Evolutionary conservation across 495 filamentous ascomycete species (phyloP).

Genomic region (Penicillium tannophilum): DNA sequence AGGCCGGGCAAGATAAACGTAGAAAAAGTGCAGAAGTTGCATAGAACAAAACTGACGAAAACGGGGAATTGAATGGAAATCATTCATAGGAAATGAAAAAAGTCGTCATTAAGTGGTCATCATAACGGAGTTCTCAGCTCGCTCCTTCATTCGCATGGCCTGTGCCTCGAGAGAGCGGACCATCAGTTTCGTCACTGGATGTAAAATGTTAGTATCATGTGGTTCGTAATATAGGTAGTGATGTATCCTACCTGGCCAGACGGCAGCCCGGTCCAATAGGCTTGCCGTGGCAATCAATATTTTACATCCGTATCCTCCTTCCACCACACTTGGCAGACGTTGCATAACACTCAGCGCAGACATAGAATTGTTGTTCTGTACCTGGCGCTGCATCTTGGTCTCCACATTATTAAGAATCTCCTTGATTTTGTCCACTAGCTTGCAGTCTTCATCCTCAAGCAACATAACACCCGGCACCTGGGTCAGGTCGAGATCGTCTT

Average conservation of each 20-base stretch:
- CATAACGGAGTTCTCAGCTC: conserved; percentile 65
- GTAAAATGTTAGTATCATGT: conserved; percentile 8
- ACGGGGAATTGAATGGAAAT: conserved; percentile 10
- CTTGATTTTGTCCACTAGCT: conserved; percentile 81
- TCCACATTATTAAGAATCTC: conserved; percentile 79
- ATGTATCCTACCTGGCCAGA: conserved; percentile 80
- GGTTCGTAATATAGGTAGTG: background rate
- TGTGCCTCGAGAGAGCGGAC: conserved; percentile 83
- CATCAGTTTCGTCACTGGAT: conserved; percentile 81
- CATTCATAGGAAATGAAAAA: background rate
- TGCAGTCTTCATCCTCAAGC: conserved; percentile 88
- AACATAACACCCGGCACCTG: conserved; percentile 85
- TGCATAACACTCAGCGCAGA: conserved; percentile 54
- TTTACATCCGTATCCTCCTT: conserved; percentile 80
- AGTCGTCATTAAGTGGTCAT: conserved; percentile 39
- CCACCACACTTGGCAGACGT: conserved; percentile 59
- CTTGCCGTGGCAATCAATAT: conserved; percentile 84
- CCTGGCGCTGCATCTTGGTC: conserved; percentile 70
- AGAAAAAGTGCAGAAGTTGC: background rate
- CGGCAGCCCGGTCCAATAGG: conserved; percentile 84
- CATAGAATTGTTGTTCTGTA: conserved; percentile 44
- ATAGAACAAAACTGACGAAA: conserved; percentile 8
- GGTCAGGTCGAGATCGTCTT: conserved; percentile 73
- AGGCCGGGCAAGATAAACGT: conserved; percentile 8
- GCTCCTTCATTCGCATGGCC: conserved; percentile 75